phyloP scores from a whole-genome alignment of 805 yeast genomes.

The Cyberlindnera euphorbiiphila region DNA sequence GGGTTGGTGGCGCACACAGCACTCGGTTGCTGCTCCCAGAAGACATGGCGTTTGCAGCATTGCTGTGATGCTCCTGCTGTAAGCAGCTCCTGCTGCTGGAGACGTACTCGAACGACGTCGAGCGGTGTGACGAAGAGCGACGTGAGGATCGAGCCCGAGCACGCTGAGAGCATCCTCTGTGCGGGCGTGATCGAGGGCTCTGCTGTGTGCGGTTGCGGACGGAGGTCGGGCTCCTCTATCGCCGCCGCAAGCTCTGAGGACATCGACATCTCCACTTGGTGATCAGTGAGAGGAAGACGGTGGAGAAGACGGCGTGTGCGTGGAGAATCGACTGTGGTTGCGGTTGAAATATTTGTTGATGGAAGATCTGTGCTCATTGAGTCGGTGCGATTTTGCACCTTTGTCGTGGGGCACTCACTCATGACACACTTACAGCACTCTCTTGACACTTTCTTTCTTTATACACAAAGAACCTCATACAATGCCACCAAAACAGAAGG shows the following conservation, averaged over 20 bases:
- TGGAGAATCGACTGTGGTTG: too few relatives aligned
- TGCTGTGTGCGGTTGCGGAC: constrained; percentile 7
- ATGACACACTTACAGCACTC: too few relatives aligned
- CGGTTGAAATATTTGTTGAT: too few relatives aligned
- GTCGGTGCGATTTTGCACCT: too few relatives aligned
- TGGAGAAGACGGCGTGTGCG: background rate
- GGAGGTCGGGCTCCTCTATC: constrained; percentile 19
- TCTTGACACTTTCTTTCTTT: background rate
- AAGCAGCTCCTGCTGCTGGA: constrained; percentile 72
- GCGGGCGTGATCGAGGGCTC: constrained; percentile 38
- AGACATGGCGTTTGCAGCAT: constrained; percentile 38
- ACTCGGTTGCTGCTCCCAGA: constrained; percentile 31
- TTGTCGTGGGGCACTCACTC: too few relatives aligned
- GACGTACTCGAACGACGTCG: constrained; percentile 72
- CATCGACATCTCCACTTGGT: constrained; percentile 13
- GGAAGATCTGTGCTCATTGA: too few relatives aligned
- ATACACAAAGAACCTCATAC: background rate
- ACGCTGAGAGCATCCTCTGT: constrained; percentile 76
- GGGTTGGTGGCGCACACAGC: too few relatives aligned
- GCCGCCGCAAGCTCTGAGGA: constrained; percentile 24
- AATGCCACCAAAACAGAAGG: too few relatives aligned
- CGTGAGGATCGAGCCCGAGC: constrained; percentile 69
- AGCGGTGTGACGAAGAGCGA: constrained; percentile 75
- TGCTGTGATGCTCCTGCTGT: constrained; percentile 37
- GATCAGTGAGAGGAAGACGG: background rate